A percentile compares a stretch with the other conserved stretches of the same genome.
These are phyloP conservation scores for Tylopilus sp. DNA, from an alignment of 1,284 basidiomycete species.

Conservation along the genomic window DNA sequence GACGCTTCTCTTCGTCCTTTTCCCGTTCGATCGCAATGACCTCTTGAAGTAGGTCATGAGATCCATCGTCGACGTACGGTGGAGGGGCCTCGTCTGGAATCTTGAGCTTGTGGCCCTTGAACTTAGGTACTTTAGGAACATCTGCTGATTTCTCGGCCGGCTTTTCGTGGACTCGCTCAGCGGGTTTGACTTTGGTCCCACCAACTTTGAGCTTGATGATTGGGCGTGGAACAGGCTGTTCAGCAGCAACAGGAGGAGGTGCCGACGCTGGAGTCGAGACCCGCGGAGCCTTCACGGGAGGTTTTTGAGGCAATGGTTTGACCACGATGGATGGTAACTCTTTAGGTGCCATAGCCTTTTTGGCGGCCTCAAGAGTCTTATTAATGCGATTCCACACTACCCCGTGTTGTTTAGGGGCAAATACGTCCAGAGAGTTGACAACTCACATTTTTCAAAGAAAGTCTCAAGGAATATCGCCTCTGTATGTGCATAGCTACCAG, in stretches of 20 bases:
- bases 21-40: conserved; percentile 77
- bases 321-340: conserved; percentile 35
- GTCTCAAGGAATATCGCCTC: conserved; percentile 77
- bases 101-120: conserved; percentile 50
- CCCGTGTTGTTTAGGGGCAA: conserved; percentile 5
- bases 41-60: conserved; percentile 74
- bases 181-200: conserved; percentile 28
- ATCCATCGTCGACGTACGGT: conserved; percentile 70
- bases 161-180: conserved; percentile 30
- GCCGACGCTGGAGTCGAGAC: conserved; percentile 20
- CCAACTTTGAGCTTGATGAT: conserved; percentile 60
- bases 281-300: conserved; percentile 11
- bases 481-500: conserved; percentile 72
- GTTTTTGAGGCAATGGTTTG: conserved; percentile 37
- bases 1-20: conserved; percentile 49
- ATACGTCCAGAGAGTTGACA: neutral
- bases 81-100: conserved; percentile 56
- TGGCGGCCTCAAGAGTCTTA: conserved; percentile 63
- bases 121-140: conserved; percentile 31
- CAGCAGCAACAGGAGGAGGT: conserved; percentile 30
- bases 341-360: conserved; percentile 39
- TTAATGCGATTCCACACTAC: conserved; percentile 75
- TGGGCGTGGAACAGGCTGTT: conserved; percentile 45
- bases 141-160: conserved; percentile 35
- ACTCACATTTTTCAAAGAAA: conserved; percentile 84